phyloP scores from a whole-genome alignment of 2,329 filamentous ascomycete species.

The Cladophialophora immunda region DNA sequence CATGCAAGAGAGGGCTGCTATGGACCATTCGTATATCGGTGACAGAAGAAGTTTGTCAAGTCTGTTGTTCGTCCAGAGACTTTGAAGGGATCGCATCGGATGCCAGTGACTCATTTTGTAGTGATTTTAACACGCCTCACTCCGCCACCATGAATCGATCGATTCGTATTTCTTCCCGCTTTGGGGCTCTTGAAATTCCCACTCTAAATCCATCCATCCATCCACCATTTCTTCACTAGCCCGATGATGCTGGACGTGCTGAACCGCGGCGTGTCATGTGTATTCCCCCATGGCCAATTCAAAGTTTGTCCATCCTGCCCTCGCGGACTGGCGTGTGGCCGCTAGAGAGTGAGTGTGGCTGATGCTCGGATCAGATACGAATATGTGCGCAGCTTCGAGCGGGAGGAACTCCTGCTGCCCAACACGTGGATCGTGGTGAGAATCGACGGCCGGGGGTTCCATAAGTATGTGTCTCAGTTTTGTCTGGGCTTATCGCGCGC shows the following conservation, averaged over 20 bases:
- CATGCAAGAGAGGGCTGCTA: slow-evolving; percentile 8
- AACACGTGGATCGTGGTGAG: slow-evolving; percentile 97
- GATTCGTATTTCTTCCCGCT: background rate
- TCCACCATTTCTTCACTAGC: background rate
- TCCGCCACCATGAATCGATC: background rate
- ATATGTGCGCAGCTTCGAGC: slow-evolving; percentile 92
- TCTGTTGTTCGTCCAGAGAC: background rate
- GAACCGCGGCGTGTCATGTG: background rate
- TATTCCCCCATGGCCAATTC: slow-evolving; percentile 47
- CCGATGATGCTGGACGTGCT: background rate
- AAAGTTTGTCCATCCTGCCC: slow-evolving; percentile 42
- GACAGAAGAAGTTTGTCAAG: background rate
- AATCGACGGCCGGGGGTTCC: slow-evolving; percentile 93
- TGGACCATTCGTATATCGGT: background rate
- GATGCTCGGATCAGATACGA: slow-evolving; percentile 72
- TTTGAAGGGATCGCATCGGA: background rate
- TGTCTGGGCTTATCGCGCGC: too few species aligned
- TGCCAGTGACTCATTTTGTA: slow-evolving; percentile 8
- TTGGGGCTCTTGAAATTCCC: background rate
- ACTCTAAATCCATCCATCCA: background rate
- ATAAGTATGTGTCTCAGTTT: slow-evolving; percentile 69
- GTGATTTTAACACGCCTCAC: background rate
- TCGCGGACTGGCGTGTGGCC: background rate
- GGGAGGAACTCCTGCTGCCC: slow-evolving; percentile 77
- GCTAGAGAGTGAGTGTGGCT: too few species aligned